phyloP scores from a whole-genome alignment of 768 basidiomycete species.

The Macrocybe gigantea region DNA sequence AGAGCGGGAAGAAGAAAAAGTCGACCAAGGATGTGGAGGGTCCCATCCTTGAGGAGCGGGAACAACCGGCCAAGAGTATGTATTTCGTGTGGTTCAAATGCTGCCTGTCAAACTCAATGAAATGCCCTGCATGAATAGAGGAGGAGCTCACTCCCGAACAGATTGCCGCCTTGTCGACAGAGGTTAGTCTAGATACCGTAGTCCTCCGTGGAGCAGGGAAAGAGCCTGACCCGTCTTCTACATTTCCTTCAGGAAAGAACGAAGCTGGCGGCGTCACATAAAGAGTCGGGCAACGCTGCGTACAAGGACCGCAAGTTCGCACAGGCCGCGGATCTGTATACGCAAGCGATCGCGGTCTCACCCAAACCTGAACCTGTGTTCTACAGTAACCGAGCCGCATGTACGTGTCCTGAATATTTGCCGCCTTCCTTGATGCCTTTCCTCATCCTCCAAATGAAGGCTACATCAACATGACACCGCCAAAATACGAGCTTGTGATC shows the following conservation, averaged over 20 bases:
- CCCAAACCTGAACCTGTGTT: constrained; percentile 87
- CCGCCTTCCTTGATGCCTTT: neutral
- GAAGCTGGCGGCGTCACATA: constrained; percentile 56
- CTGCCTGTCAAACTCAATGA: constrained; percentile 7
- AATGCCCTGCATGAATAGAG: constrained; percentile 21
- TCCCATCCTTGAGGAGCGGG: constrained; percentile 76
- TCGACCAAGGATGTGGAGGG: constrained; percentile 53
- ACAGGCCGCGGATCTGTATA: constrained; percentile 61
- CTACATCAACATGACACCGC: constrained; percentile 87
- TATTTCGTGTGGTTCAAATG: constrained; percentile 18
- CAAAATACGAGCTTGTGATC: constrained; percentile 77
- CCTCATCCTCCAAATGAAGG: constrained; percentile 34
- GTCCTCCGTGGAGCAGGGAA: neutral
- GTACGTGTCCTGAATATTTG: constrained; percentile 36
- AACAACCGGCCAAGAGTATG: constrained; percentile 30
- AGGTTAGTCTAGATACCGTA: constrained; percentile 34
- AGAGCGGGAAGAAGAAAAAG: constrained; percentile 51
- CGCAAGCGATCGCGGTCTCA: constrained; percentile 66
- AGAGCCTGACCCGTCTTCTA: neutral
- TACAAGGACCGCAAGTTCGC: constrained; percentile 60
- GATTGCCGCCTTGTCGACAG: constrained; percentile 50
- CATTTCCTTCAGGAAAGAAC: constrained; percentile 49
- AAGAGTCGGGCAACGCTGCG: constrained; percentile 65
- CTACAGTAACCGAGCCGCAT: constrained; percentile 96
- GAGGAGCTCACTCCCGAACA: constrained; percentile 47